These are phyloP conservation scores for Aspergillus sojae DNA, from an alignment of 2,329 filamentous ascomycete genomes.

Conservation along the genomic window DNA sequence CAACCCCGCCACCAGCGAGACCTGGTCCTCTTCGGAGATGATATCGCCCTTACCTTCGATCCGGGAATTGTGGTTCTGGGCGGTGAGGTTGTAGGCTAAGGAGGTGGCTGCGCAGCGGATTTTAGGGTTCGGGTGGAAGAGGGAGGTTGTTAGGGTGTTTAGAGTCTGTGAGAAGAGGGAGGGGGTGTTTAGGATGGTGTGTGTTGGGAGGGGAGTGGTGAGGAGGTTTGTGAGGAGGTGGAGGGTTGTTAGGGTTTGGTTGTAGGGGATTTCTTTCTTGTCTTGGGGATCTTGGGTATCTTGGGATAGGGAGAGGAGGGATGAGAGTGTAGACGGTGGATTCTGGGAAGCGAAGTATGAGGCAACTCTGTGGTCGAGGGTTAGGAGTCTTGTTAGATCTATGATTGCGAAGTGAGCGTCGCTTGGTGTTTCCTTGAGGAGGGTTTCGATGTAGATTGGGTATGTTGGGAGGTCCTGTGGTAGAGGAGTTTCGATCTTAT, in stretches of 20 bases:
- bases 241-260: constrained; percentile 63
- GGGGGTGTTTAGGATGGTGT: constrained; percentile 57
- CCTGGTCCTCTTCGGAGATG: constrained; percentile 70
- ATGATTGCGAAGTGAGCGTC: constrained; percentile 77
- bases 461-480: constrained; percentile 72
- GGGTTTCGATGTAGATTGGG: constrained; percentile 61
- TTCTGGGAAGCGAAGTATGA: constrained; percentile 81
- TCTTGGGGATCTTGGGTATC: constrained; percentile 12
- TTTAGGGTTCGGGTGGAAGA: constrained; percentile 77
- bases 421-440: constrained; percentile 58
- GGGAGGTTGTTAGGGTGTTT: constrained; percentile 71
- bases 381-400: constrained; percentile 79
- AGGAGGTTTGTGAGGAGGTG: constrained; percentile 88
- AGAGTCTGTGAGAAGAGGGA: constrained; percentile 62
- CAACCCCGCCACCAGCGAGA: constrained; percentile 79
- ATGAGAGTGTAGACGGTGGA: constrained; percentile 63
- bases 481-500: constrained; percentile 59
- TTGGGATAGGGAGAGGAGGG: constrained; percentile 54
- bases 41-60: constrained; percentile 59
- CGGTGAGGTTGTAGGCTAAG: constrained; percentile 79
- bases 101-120: constrained; percentile 80
- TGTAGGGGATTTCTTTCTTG: constrained; percentile 73
- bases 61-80: constrained; percentile 68
- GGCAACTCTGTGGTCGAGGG: constrained; percentile 76
- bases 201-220: constrained; percentile 73